Percentiles rank a stretch among this genome's conserved stretches.
Evolutionary conservation across 305 asterid genomes (phyloP).

Genomic region (Plantago coronopus): DNA sequence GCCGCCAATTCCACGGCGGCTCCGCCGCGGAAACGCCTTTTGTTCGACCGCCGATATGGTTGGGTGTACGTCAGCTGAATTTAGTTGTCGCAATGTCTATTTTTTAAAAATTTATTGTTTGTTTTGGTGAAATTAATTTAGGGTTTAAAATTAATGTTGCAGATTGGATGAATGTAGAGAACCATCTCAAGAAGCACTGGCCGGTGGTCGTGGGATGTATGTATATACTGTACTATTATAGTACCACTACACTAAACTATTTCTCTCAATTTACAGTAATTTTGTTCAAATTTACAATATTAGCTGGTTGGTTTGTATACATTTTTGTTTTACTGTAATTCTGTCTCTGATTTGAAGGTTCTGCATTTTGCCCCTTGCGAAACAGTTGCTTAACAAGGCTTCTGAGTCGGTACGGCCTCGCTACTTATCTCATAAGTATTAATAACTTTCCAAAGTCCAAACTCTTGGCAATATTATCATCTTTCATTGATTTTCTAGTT

Average conservation of each 20-base stretch:
- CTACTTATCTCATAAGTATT: slow-evolving; percentile 11
- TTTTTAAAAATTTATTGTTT: neutral
- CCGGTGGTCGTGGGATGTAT: slow-evolving; percentile 75
- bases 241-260: no score
- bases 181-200: slow-evolving; percentile 54
- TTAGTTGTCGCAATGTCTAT: neutral
- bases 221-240: neutral
- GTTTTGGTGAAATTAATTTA: neutral
- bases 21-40: slow-evolving; percentile 30
- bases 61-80: slow-evolving; percentile 42
- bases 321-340: neutral
- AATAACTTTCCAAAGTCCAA: no score
- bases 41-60: slow-evolving; percentile 68
- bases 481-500: neutral
- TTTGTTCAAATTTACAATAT: neutral
- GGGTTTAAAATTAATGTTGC: slow-evolving; percentile 17
- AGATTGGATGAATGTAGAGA: slow-evolving; percentile 53
- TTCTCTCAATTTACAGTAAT: neutral
- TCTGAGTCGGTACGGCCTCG: slow-evolving; percentile 42
- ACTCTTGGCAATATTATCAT: slow-evolving; percentile 10
- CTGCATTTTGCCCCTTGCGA: slow-evolving; percentile 55
- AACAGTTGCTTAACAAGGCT: slow-evolving; percentile 35
- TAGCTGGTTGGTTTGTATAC: neutral
- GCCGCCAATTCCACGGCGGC: slow-evolving; percentile 4
- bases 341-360: slow-evolving; percentile 33